Base-by-base conservation (phyloP, 2,329 filamentous ascomycete genomes). In the Cladophialophora exuberans region DNA sequence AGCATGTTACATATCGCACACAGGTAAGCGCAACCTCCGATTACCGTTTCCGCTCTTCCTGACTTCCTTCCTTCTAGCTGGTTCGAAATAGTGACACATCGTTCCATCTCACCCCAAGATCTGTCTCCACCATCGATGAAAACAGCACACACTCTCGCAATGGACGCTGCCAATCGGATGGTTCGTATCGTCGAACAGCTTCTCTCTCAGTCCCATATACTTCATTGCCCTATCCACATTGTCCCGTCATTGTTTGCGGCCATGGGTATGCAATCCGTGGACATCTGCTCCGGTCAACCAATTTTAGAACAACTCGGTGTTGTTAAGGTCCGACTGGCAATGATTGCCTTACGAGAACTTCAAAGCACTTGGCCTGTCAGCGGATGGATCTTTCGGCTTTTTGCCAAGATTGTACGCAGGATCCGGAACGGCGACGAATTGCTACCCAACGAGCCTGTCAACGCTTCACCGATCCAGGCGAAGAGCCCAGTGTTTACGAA, bases 291-390 rank as follows among this genome's bases (percentile, higher is more conserved):
- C 1, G 60, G 55, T n/a, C 60, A 65, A 6, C 45, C 59, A 2
- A 56, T 64, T 2, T 60, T 55, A 4, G 57, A 58, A 25, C 58
- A 67, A 50, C 51, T 67, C 1, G 65, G 62, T 1, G 62, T 64
- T 22, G 65, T 64, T 38, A 64, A 61, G 28, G 61, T 63, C 4
- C 44, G 62, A n/a, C 56, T 64, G 15, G 65, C 64, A 11, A 62
- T 67, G 56, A 48, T 67, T 11, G 65, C 63, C 4, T 33, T 67
- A 18, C 64, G 63, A 2, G 58, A 61, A 23, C 53, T 67, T 13
- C 61, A 63, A 20, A 59, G 62, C 13, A 60, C 60, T 7, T 67
- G 65, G 65, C 64, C 64, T 1, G 65, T 66, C 9, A 60, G 58
- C 23, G 63, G 62, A 28, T 67, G 64, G 64, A 64, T 67, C 38